phyloP scores from a whole-genome alignment of 208 protist genomes.

The Acanthamoeba lenticulata region DNA sequence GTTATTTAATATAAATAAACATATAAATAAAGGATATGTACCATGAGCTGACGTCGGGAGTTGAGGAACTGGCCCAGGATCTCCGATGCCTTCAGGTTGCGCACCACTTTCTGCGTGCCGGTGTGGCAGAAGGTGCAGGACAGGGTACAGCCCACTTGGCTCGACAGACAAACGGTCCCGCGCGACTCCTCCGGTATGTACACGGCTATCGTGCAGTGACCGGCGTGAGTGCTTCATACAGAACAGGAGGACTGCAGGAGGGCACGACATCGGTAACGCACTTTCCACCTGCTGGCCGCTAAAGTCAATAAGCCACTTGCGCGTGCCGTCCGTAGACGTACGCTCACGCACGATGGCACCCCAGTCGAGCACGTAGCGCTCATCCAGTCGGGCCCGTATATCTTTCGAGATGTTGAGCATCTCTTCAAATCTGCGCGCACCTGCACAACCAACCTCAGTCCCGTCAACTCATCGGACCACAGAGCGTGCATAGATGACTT shows the following conservation, averaged over 20 bases:
- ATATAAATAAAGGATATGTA: neutral
- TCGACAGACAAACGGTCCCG: conserved; percentile 23
- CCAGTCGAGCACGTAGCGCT: conserved; percentile 46
- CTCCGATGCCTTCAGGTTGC: conserved; percentile 53
- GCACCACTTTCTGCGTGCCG: conserved; percentile 42
- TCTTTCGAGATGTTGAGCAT: conserved; percentile 16
- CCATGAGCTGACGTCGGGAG: neutral
- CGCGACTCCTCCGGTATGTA: conserved; percentile 30
- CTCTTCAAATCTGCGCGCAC: conserved; percentile 48
- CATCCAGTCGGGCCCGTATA: neutral
- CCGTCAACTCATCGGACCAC: neutral
- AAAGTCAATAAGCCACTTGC: conserved; percentile 56
- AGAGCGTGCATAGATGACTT: neutral
- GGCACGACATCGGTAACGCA: neutral
- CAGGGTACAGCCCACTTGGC: conserved; percentile 40
- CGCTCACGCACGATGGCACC: neutral
- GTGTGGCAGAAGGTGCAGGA: conserved; percentile 54
- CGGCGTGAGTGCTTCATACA: neutral
- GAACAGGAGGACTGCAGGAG: neutral
- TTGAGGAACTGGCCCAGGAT: conserved; percentile 45
- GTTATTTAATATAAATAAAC: neutral
- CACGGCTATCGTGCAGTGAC: conserved; percentile 9
- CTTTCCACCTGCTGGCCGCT: conserved; percentile 52
- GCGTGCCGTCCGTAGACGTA: neutral
- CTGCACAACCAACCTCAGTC: neutral